These are phyloP conservation scores for Penicillium psychrosexuale DNA, from an alignment of 2,329 filamentous ascomycete genomes.

Conservation along the genomic window DNA sequence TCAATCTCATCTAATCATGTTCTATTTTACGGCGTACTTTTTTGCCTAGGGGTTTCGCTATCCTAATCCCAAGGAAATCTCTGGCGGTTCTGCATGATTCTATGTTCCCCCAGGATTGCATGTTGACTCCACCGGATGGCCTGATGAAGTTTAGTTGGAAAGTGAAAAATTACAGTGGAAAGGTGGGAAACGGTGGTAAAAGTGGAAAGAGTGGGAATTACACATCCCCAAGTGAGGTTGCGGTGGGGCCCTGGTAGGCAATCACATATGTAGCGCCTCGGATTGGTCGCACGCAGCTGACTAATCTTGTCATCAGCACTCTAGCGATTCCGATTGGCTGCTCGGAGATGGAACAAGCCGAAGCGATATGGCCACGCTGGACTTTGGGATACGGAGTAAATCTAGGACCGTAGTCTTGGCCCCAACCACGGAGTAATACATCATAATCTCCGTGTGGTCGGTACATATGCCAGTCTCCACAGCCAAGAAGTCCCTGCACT, in stretches of 20 bases:
- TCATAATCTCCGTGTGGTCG: too few relatives aligned
- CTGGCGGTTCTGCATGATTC: neutral
- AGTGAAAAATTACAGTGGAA: neutral
- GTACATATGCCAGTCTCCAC: neutral
- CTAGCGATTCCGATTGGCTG: constrained; percentile 21
- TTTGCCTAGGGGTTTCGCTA: neutral
- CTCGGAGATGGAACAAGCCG: neutral
- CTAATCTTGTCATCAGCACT: constrained; percentile 21
- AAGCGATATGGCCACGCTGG: constrained; percentile 14
- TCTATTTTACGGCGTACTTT: neutral
- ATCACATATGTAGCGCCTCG: constrained; percentile 21
- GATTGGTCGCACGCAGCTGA: constrained; percentile 21
- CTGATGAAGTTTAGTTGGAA: constrained; percentile 25
- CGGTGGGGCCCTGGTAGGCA: constrained; percentile 23
- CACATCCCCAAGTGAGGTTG: constrained; percentile 22
- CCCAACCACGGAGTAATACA: too few relatives aligned
- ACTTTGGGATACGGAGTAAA: neutral
- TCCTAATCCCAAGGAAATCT: neutral
- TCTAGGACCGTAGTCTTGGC: too few relatives aligned
- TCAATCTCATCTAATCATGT: constrained; percentile 25
- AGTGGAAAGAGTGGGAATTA: constrained; percentile 16
- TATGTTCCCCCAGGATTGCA: constrained; percentile 28
- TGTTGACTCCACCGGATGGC: constrained; percentile 27
- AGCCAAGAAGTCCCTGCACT: neutral
- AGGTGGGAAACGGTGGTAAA: neutral